Base-by-base conservation (phyloP, 768 basidiomycete genomes). In the Leccinum pellstonianum region DNA sequence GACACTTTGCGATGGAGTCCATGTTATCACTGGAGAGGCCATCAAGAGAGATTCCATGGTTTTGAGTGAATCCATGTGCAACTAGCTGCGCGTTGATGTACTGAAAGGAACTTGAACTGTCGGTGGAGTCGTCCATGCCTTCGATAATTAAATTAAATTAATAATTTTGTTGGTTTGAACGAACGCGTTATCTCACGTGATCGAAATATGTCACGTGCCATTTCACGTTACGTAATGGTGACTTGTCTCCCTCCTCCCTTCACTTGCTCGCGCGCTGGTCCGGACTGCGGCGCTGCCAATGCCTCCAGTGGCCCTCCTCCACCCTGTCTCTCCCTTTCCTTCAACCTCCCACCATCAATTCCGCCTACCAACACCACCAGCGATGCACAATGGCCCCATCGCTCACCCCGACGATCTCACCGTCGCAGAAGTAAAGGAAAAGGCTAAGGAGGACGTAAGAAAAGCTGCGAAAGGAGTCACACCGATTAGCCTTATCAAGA, bases 81-180 rank as follows among this genome's bases (percentile, higher is more conserved):
- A 91, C 74, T 6, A 95, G 82, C 64, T 95, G 93, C 19, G 87
- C 77, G 68, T 93, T 94, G 68, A 93, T 80, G 68, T 90, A 93
- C 58, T 91, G 86, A 25, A 91, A 71, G 6, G 38, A 41, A n/a
- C 38, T 41, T 41, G 38, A 41, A n/a, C 17, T 41, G 38, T 41
- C 17, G 17, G 41, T 46, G 43, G 29, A 29, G 29, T 46, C 43
- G 43, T 46, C 43, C 43, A 46, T 46, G 11, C 31, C 11, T 33
- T 33, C 33, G 17, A 17, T 41, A 46, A 43, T 43, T 43, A 5
- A 5, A 10, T 41, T 43, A 12, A 33, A 33, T 33, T 11, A 33
- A 33, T 33, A 33, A 33, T 11, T 35, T 35, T 14, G n/a, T 19
- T 19, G 43, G 11, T 19, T 46, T 46, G 43, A 46, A 46, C 19